Conservation (phyloP, 805 yeast species). For the Zygosaccharomyces pseudorouxii region DNA sequence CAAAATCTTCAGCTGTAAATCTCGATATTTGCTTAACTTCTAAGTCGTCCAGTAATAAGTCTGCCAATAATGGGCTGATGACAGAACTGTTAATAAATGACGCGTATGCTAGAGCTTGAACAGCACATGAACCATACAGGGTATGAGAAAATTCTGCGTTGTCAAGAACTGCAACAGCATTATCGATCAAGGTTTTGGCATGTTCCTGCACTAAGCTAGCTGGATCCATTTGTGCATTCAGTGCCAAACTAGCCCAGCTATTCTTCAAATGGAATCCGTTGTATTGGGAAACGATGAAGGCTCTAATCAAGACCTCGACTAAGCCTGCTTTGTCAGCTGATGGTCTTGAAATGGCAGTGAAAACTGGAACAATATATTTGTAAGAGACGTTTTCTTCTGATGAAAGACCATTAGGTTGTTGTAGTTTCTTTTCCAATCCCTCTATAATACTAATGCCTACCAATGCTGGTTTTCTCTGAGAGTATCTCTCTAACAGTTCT, state of each 20-base stretch:
- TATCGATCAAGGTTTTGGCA: conserved; percentile 23
- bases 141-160: conserved; percentile 18
- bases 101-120: conserved; percentile 48
- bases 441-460: conserved; percentile 43
- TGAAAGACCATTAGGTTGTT: conserved; percentile 10
- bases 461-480: conserved; percentile 35
- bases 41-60: conserved; percentile 43
- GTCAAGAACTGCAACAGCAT: conserved; percentile 19
- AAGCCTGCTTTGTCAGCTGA: conserved; percentile 26
- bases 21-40: conserved; percentile 34
- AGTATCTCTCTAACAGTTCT: conserved; percentile 33
- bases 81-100: conserved; percentile 56
- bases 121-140: conserved; percentile 41
- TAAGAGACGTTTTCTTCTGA: conserved; percentile 24
- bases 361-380: conserved; percentile 36
- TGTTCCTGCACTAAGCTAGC: conserved; percentile 44
- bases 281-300: conserved; percentile 45
- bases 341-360: conserved; percentile 38
- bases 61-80: conserved; percentile 48
- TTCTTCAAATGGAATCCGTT: conserved; percentile 37
- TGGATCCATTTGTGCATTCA: conserved; percentile 60
- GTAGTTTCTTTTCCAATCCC: conserved; percentile 38
- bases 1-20: conserved; percentile 47
- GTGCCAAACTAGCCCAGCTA: conserved; percentile 77
- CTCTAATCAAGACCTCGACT: conserved; percentile 36